Conservation (phyloP, 179 eudicot genomes). For the Drosera spatulata region DNA sequence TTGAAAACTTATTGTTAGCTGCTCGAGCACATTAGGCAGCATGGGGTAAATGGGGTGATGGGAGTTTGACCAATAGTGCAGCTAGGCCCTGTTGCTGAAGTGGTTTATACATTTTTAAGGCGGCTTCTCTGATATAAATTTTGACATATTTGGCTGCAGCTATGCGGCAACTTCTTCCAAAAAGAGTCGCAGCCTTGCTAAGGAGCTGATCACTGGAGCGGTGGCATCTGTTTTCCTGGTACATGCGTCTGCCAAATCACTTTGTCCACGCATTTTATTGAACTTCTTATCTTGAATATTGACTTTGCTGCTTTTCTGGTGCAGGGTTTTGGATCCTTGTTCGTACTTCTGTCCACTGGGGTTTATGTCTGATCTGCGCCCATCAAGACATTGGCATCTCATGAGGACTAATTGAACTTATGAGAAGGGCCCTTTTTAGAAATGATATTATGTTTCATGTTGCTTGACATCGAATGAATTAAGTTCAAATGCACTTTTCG, state of each 20-base stretch:
- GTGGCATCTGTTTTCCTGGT: slow-evolving; percentile 92
- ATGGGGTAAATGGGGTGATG: too few species aligned
- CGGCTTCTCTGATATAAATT: too few species aligned
- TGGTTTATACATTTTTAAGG: too few species aligned
- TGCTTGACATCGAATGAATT: too few species aligned
- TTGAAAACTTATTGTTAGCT: too few species aligned
- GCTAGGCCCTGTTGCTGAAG: too few species aligned
- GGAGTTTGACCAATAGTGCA: too few species aligned
- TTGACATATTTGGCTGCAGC: slow-evolving; percentile 20
- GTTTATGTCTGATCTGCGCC: slow-evolving; percentile 62
- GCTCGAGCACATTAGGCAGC: too few species aligned
- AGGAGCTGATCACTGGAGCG: slow-evolving; percentile 72
- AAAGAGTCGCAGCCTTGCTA: slow-evolving; percentile 75
- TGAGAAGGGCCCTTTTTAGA: background rate
- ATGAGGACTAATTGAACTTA: background rate
- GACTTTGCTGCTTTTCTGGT: background rate
- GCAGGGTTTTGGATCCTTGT: slow-evolving; percentile 99
- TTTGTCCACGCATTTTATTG: too few species aligned
- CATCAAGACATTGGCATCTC: background rate
- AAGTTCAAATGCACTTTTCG: too few species aligned
- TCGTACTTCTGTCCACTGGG: slow-evolving; percentile 82
- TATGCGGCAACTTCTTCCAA: slow-evolving; percentile 91
- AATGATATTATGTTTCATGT: too few species aligned
- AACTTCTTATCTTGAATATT: too few species aligned
- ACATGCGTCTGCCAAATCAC: background rate